Evolutionary conservation across 176 grass and related monocot species (phyloP).

Genomic region (Tillandsia leiboldiana): DNA sequence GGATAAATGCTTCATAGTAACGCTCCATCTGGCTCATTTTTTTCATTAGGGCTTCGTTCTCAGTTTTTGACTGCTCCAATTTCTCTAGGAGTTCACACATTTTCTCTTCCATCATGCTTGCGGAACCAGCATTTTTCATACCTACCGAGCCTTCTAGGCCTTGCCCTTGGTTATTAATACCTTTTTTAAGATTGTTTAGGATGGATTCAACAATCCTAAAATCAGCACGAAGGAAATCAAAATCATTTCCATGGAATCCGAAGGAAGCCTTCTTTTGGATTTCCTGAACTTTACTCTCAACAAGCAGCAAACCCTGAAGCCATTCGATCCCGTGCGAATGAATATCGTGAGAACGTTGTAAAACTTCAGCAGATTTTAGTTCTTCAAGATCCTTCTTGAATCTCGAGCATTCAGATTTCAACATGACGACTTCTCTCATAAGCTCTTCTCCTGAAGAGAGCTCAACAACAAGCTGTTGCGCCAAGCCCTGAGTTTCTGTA

Average conservation of each 20-base stretch:
- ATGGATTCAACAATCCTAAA: conserved; percentile 56
- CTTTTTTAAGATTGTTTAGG: conserved; percentile 71
- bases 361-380: conserved; percentile 55
- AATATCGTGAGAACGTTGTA: conserved; percentile 17
- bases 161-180: conserved; percentile 20
- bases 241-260: conserved; percentile 59
- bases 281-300: conserved; percentile 83
- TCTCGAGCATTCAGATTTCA: conserved; percentile 71
- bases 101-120: conserved; percentile 71
- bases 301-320: conserved; percentile 53
- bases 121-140: conserved; percentile 23
- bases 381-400: conserved; percentile 75
- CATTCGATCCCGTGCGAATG: conserved; percentile 49
- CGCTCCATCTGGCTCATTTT: conserved; percentile 89
- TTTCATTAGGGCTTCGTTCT: conserved; percentile 76
- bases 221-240: conserved; percentile 79
- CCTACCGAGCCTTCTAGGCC: conserved; percentile 11
- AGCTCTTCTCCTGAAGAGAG: conserved; percentile 74
- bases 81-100: conserved; percentile 84
- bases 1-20: conserved; percentile 87
- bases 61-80: conserved; percentile 87
- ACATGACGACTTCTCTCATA: conserved; percentile 53
- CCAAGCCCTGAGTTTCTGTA: conserved; percentile 58
- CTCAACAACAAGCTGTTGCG: conserved; percentile 60
- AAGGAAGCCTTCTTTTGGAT: conserved; percentile 72